Base-by-base conservation (phyloP, 495 filamentous ascomycete genomes). In the Aspergillus avenaceus region DNA sequence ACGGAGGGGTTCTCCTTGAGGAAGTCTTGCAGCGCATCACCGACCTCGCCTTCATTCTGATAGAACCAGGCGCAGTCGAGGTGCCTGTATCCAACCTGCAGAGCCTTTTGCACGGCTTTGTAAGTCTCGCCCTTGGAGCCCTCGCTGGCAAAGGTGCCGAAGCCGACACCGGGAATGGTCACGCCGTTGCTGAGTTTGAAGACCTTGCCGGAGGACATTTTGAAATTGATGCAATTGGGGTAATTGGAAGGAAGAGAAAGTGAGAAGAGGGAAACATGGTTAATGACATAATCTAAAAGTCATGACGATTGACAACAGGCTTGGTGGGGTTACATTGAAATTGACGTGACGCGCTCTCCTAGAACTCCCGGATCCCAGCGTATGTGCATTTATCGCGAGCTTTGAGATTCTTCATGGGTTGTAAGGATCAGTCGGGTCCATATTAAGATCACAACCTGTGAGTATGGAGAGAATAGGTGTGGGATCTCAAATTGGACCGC, bases 31-130 rank as follows among this genome's bases (percentile, higher is more conserved):
- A 96, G 84, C 22, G 81, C 90, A 11, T 77, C 66, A 54, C 90
- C 91, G 19, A 93, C 77, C 64, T 95, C 88, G 23, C 69, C 61
- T 63, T 96, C 91, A 52, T 91, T 96, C 60, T 84, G 80, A 70
- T 96, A 95, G 45, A 77, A 85, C 87, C 95, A 87, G 47, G 91
- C 91, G 29, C 86, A 86, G 69, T 96, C 91, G 14, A 95, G 74
- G 66, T 95, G 90, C 55, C 76, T 70, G 70, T 88, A 95, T 19
- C 87, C 89, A 27, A 77, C 70, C 31, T 79, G 73, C 47, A 95
- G 81, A 5, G 91, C 89, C 44, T 67, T 76, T 16, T 84, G 77
- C 37, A 87, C 77, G 29, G 76, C 72, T 14, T 80, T 74, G 56
- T 90, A 74, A 45, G 83, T 81, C 62, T 84, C 86, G 18, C 73